Conservation (phyloP, 192 early-diverging fungal species). For the Coemansia sp. region DNA sequence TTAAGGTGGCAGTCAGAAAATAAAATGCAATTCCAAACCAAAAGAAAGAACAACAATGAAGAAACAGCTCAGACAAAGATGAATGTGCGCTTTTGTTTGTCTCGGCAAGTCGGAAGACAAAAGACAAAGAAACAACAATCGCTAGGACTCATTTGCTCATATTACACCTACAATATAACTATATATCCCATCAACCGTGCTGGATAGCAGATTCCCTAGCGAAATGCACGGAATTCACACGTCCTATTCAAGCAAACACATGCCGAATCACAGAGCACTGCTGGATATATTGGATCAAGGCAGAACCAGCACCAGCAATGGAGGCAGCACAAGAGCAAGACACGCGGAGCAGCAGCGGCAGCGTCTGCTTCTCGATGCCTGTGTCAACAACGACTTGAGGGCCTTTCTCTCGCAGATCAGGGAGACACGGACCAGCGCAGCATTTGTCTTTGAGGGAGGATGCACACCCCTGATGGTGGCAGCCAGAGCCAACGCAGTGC, state of each 20-base stretch:
- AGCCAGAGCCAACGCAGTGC: conserved; percentile 27
- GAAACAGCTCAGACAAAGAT: no score
- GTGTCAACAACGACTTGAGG: conserved; percentile 18
- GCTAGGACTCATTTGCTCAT: no score
- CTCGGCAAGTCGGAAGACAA: no score
- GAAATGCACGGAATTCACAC: conserved; percentile 12
- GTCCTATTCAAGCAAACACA: conserved; percentile 12
- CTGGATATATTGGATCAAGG: background rate
- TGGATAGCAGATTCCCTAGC: background rate
- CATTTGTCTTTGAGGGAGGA: conserved; percentile 16
- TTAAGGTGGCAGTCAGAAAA: no score
- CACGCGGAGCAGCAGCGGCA: background rate
- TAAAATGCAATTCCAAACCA: no score
- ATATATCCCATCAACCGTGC: background rate
- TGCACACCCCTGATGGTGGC: conserved; percentile 39
- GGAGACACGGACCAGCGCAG: conserved; percentile 6
- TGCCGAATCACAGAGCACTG: conserved; percentile 6
- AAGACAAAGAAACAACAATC: background rate
- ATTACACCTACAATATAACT: no score
- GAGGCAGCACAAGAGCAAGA: background rate
- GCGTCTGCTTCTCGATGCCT: conserved; percentile 11
- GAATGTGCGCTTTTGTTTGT: no score
- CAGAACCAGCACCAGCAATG: conserved; percentile 3
- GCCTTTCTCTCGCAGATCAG: conserved; percentile 5
- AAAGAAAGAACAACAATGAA: no score